phyloP scores from a whole-genome alignment of 148 eudicot species.

The Limonium bicolor region DNA sequence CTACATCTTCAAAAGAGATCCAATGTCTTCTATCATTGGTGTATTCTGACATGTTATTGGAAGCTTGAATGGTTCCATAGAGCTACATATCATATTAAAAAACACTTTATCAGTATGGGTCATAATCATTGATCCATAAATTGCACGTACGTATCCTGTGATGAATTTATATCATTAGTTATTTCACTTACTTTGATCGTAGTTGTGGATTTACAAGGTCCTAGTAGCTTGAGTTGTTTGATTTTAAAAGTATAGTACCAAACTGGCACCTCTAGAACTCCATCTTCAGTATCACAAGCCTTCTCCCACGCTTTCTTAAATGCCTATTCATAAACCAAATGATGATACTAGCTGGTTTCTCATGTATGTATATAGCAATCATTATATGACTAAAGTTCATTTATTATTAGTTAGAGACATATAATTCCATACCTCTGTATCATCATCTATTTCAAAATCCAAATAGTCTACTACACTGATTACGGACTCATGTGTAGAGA shows the following conservation, averaged over 20 bases:
- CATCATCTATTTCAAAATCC: no score
- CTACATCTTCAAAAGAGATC: slow-evolving; percentile 39
- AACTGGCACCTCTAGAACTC: slow-evolving; percentile 44
- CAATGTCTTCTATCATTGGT: slow-evolving; percentile 26
- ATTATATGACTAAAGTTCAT: no score
- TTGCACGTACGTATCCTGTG: no score
- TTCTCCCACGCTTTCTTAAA: slow-evolving; percentile 55
- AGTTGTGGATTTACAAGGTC: slow-evolving; percentile 49
- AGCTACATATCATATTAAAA: slow-evolving; percentile 17
- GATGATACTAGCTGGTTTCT: no score
- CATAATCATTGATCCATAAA: not conserved
- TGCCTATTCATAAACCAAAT: no score
- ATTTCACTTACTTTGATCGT: slow-evolving; percentile 30
- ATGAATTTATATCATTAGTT: no score
- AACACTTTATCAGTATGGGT: not conserved
- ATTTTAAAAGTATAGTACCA: slow-evolving; percentile 30
- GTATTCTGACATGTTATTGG: slow-evolving; percentile 32
- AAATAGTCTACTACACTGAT: no score
- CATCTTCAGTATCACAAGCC: slow-evolving; percentile 36
- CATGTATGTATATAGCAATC: no score
- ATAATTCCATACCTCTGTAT: no score
- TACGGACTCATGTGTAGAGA: no score
- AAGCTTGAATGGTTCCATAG: slow-evolving; percentile 52
- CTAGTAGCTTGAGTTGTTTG: slow-evolving; percentile 49
- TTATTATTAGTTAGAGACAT: no score